Evolutionary conservation across 2,329 filamentous ascomycete species (phyloP), one percentile per base, ranked within the genome.

Genomic region (Fusarium pseudonygamai): DNA sequence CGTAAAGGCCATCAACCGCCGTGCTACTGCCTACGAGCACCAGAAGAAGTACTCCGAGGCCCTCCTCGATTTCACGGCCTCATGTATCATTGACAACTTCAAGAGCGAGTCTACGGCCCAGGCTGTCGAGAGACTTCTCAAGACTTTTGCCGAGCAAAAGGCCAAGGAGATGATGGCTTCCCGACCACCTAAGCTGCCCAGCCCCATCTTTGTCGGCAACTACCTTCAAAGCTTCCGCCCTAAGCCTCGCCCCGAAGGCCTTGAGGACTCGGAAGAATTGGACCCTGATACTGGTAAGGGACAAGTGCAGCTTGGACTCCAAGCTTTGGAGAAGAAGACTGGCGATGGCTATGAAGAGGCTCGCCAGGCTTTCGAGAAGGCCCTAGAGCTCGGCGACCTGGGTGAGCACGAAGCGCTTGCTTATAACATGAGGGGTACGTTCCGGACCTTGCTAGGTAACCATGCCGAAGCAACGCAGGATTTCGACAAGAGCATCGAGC

Each of bases 1-100:
- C 83, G 92, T 99, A 83, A 98, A 99, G 88, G 96, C 96, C 39
- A 88, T 99, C 78, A 99, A 99, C 88, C 93, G 96, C 80, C 91
- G 96, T 78, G 96, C 96, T 63, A 97, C 97, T 81, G 96, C 96
- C 65, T 99, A 98, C 84, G 96, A 99, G 85, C 93, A 98, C 82
- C 90, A 96, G 49, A 92, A 92, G 78, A 93, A 92, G 84, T 97
- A 93, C 86, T 96, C 95, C 82, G 96, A 98, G 81, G 96, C 96
- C 50, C 91, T 99, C 14, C 90, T 99, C 73, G 96, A 99, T 85
- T 98, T 97, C 85, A 99, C 96, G 14, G 96, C 96, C 66, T 98
- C 96, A 85, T 99, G 96, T 86, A 99, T 99, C 83, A 97, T 99
- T 82, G 96, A 99, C 82, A 93, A 93, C 72, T 99, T 99, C 88